Evolutionary conservation across 768 basidiomycete species (phyloP).

Genomic region (Mycena vitilis): DNA sequence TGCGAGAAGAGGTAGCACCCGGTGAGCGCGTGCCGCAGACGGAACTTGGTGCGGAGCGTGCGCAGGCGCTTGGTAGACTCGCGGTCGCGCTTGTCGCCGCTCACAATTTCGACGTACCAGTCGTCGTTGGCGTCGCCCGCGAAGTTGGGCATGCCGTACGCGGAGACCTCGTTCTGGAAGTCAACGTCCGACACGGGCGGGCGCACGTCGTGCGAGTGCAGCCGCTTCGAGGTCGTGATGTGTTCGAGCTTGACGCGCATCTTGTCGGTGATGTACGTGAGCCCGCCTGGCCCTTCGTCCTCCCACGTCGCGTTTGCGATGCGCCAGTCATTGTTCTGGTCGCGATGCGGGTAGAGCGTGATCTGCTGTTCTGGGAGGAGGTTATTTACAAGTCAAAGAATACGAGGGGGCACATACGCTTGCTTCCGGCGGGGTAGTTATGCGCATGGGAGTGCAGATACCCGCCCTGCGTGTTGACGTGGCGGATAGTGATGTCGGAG

Average conservation of each 20-base stretch:
- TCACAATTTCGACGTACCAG: constrained; percentile 89
- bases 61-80: constrained; percentile 78
- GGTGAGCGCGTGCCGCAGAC: constrained; percentile 84
- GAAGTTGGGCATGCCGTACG: constrained; percentile 89
- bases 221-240: constrained; percentile 80
- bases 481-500: constrained; percentile 85
- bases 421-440: constrained; percentile 89
- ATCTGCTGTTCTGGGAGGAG: constrained; percentile 90
- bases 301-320: constrained; percentile 84
- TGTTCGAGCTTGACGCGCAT: constrained; percentile 87
- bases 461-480: constrained; percentile 98
- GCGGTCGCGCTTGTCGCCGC: constrained; percentile 70
- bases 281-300: constrained; percentile 57
- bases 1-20: constrained; percentile 99
- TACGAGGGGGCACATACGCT: constrained; percentile 64
- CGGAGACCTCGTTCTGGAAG: constrained; percentile 98
- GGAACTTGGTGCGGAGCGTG: constrained; percentile 85
- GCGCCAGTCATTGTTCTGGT: constrained; percentile 94
- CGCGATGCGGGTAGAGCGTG: constrained; percentile 98
- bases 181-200: constrained; percentile 98
- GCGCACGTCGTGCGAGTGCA: constrained; percentile 96
- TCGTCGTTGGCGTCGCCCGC: constrained; percentile 94
- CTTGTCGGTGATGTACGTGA: constrained; percentile 67
- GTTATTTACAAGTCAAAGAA: constrained; percentile 14
- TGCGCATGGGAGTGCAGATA: constrained; percentile 96